Evolutionary conservation across 129 eudicot genomes (phyloP).

Genomic region (Logfia minima): DNA sequence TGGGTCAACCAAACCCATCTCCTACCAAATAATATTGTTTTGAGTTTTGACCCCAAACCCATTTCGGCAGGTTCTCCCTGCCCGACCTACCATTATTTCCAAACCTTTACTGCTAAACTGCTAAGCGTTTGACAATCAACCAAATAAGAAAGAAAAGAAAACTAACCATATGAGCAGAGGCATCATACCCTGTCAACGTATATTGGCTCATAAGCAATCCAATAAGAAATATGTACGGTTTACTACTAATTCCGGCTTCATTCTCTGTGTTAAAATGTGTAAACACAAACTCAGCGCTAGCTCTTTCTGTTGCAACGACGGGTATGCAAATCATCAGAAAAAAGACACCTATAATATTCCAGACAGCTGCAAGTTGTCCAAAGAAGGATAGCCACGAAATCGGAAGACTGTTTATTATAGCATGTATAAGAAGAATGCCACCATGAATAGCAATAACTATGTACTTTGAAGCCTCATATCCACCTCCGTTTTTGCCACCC

Average conservation of each 20-base stretch:
- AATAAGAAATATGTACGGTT: conserved; percentile 70
- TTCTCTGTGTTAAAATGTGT: conserved; percentile 89
- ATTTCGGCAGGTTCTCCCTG: neutral
- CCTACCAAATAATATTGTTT: too few relatives aligned
- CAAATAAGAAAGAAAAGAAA: conserved; percentile 6
- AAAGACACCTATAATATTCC: conserved; percentile 90
- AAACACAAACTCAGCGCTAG: conserved; percentile 75
- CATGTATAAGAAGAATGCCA: conserved; percentile 75
- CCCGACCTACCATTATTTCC: neutral
- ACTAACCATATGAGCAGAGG: conserved; percentile 99
- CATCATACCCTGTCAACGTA: conserved; percentile 96
- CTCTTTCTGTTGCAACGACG: conserved; percentile 65
- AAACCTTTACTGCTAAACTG: neutral
- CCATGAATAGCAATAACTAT: conserved; percentile 73
- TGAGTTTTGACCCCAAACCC: neutral
- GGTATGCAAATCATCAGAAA: conserved; percentile 93
- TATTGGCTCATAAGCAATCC: conserved; percentile 99
- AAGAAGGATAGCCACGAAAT: conserved; percentile 84
- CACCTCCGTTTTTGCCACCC: conserved; percentile 90
- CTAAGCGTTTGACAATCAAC: neutral
- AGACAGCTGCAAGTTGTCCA: conserved; percentile 88
- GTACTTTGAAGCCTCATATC: conserved; percentile 81
- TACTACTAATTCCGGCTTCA: conserved; percentile 62
- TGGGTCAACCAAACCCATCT: too few relatives aligned
- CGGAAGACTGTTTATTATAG: conserved; percentile 82